phyloP scores from a whole-genome alignment of 371 early-diverging fungal genomes.

The Mortierella sp. region DNA sequence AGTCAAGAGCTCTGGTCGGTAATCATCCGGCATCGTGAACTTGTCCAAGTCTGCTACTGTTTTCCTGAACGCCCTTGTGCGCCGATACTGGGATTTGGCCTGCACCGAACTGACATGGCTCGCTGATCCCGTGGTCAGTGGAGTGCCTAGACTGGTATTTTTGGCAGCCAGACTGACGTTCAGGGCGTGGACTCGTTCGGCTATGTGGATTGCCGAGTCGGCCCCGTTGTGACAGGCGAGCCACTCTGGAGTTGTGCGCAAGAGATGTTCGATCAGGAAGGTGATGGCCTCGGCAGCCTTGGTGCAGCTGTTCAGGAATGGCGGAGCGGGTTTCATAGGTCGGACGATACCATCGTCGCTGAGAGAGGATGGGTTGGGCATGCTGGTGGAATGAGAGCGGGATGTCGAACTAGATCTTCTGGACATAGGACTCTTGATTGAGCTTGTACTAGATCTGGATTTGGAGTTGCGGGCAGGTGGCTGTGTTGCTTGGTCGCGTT shows the following conservation, averaged over 20 bases:
- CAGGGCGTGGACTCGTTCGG: slow-evolving; percentile 45
- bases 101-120: slow-evolving; percentile 14
- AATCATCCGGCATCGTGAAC: slow-evolving; percentile 52
- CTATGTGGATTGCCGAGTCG: slow-evolving; percentile 51
- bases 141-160: not conserved
- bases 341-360: slow-evolving; percentile 15
- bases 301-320: slow-evolving; percentile 54
- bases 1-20: slow-evolving; percentile 38
- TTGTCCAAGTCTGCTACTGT: slow-evolving; percentile 37
- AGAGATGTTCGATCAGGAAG: slow-evolving; percentile 51
- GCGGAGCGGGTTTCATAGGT: slow-evolving; percentile 22
- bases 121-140: not conserved
- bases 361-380: not conserved
- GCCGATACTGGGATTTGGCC: slow-evolving; percentile 29
- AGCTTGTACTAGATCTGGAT: slow-evolving; percentile 25
- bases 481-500: not conserved
- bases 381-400: slow-evolving; percentile 2
- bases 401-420: slow-evolving; percentile 37
- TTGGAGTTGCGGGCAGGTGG: slow-evolving; percentile 20
- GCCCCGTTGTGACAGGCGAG: slow-evolving; percentile 50
- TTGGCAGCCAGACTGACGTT: slow-evolving; percentile 30
- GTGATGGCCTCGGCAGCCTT: slow-evolving; percentile 57
- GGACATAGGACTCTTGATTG: slow-evolving; percentile 33
- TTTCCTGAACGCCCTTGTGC: slow-evolving; percentile 35
- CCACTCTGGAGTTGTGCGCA: slow-evolving; percentile 53